These are phyloP conservation scores for Diphasiastrum complanatum DNA, from an alignment of 83 land plant species.

Conservation along the genomic window DNA sequence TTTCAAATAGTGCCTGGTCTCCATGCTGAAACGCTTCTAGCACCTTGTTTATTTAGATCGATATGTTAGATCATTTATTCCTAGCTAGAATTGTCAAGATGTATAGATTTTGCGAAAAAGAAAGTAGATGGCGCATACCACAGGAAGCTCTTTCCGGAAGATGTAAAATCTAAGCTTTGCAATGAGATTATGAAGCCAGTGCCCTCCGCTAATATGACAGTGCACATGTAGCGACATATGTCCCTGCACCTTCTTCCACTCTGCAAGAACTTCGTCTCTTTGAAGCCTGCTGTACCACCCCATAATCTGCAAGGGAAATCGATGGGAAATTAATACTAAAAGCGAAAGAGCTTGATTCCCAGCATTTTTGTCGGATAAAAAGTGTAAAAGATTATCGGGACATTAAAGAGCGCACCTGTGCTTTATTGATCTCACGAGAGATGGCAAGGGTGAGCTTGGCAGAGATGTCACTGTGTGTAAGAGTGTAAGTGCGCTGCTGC, in stretches of 20 bases:
- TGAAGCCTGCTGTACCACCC: conserved; percentile 21
- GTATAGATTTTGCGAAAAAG: too few relatives aligned
- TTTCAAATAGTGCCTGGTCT: conserved; percentile 42
- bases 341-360: not conserved
- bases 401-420: conserved; percentile 38
- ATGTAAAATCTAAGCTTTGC: conserved; percentile 61
- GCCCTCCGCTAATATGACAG: conserved; percentile 75
- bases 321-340: not conserved
- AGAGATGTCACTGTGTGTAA: conserved; percentile 82
- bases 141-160: conserved; percentile 77
- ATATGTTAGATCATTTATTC: too few relatives aligned
- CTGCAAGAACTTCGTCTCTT: conserved; percentile 34
- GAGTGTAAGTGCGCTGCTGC: conserved; percentile 71
- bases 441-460: conserved; percentile 64
- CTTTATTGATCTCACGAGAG: conserved; percentile 64
- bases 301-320: conserved; percentile 13
- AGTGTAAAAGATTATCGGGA: not conserved
- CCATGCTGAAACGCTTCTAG: conserved; percentile 65
- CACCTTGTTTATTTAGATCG: too few relatives aligned
- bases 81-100: too few relatives aligned
- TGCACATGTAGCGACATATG: conserved; percentile 74
- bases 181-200: conserved; percentile 45
- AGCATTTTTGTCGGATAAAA: not conserved
- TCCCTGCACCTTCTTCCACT: conserved; percentile 63
- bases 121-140: conserved; percentile 32